Base-by-base conservation (phyloP, 768 basidiomycete species). In the Paxillus ammoniavirescens region DNA sequence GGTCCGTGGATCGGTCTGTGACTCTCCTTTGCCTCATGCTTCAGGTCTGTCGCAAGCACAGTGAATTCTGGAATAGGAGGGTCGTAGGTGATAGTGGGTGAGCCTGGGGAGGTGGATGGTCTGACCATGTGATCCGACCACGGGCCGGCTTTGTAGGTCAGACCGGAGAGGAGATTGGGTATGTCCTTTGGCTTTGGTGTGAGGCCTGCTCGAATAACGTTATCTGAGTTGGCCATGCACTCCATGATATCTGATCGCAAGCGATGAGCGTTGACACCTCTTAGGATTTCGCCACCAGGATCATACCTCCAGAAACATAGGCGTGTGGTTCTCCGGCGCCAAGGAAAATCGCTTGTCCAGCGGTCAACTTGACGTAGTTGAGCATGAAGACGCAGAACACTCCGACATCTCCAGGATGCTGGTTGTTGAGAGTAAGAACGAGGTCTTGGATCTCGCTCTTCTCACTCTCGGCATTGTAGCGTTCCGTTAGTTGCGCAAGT, bases 141-240 rank as follows among this genome's bases (percentile, higher is more conserved):
- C 13, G 81, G 77, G 2, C 85, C 83, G 8, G 92, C 79, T 46
- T 73, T 78, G 70, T 98, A 99, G 8, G 94, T 98, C 54, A 98
- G 80, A 58, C 89, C 88, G 4, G 82, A 77, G 54, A 97, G 78
- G 41, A 99, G 84, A 58, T 96, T 98, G 9, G 86, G 84, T 35
- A 99, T 86, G 68, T 99, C 97, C 49, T 97, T 87, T 31, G 92
- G 80, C 72, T 99, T 99, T 2, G 97, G 96, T 0, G 97, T 99
- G 38, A 99, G 84, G 13, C 97, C 97, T 7, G 97, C 97, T 31
- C 97, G 91, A 59, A 99, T 95, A 70, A 99, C 97, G 69, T 98
- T 98, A 75, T 99, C 97, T 0, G 93, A 95, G 57, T 95, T 95
- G 23, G 96, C 96, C 95, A 98, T 98, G 75, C 93, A 96, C 67